phyloP scores from a whole-genome alignment of 805 yeast species.

The Saccharomycopsis javanensis region DNA sequence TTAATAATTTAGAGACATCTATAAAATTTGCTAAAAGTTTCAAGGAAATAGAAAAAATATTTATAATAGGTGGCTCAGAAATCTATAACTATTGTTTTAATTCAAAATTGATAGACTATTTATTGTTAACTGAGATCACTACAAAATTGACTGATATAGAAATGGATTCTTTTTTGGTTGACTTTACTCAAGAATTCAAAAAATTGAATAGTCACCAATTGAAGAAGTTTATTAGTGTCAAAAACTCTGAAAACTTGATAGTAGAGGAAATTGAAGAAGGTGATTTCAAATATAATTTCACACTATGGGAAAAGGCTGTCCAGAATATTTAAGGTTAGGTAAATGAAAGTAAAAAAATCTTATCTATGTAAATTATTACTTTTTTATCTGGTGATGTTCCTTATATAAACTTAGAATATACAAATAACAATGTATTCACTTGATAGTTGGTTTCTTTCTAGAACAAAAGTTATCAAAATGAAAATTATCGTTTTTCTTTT shows the following conservation, averaged over 20 bases:
- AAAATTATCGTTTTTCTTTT: too few species aligned
- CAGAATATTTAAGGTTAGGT: constrained; percentile 1
- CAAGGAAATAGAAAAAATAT: constrained; percentile 45
- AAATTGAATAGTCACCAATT: constrained; percentile 36
- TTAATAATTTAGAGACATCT: constrained; percentile 38
- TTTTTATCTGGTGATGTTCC: too few species aligned
- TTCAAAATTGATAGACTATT: constrained; percentile 37
- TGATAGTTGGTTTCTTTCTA: too few species aligned
- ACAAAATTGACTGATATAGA: constrained; percentile 24
- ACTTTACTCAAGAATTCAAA: not conserved
- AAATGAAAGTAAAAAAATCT: too few species aligned
- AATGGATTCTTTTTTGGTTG: constrained; percentile 60
- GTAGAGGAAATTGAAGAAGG: constrained; percentile 33
- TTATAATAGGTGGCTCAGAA: constrained; percentile 89
- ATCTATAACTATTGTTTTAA: constrained; percentile 52
- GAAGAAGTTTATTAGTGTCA: constrained; percentile 28
- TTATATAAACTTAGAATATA: too few species aligned
- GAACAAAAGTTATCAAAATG: too few species aligned
- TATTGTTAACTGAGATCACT: constrained; percentile 62
- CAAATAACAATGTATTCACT: too few species aligned
- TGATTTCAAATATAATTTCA: constrained; percentile 47
- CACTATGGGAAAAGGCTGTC: constrained; percentile 40
- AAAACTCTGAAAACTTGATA: constrained; percentile 21
- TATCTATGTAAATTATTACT: too few species aligned
- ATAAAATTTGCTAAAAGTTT: constrained; percentile 25